Evolutionary conservation across 805 yeast species (phyloP).

Genomic region (Maudiozyma serrabonitensis): DNA sequence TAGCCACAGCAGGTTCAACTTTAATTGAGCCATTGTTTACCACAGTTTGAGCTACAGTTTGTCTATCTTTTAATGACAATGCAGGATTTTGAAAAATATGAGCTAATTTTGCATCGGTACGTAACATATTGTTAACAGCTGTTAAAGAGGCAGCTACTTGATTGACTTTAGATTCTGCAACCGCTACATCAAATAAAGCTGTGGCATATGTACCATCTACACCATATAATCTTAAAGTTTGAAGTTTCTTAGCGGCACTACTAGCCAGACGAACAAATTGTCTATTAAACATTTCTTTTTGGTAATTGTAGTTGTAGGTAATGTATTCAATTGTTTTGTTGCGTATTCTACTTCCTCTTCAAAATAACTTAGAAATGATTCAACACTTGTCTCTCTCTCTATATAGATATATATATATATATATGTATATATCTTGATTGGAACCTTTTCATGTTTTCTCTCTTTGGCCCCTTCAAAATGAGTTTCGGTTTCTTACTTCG

Average conservation of each 20-base stretch:
- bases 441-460: no score
- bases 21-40: slow-evolving; percentile 24
- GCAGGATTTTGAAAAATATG: slow-evolving; percentile 74
- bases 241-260: slow-evolving; percentile 44
- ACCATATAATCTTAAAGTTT: slow-evolving; percentile 90
- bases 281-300: slow-evolving; percentile 1
- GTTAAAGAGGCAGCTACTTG: slow-evolving; percentile 61
- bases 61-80: slow-evolving; percentile 65
- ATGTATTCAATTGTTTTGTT: background rate
- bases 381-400: no score
- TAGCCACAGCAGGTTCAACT: slow-evolving; percentile 59
- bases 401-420: no score
- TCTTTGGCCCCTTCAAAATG: no score
- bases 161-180: slow-evolving; percentile 2
- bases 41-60: slow-evolving; percentile 54
- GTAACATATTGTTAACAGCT: slow-evolving; percentile 42
- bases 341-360: no score
- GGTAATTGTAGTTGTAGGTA: background rate
- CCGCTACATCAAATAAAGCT: slow-evolving; percentile 84
- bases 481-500: no score
- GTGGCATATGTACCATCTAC: slow-evolving; percentile 95
- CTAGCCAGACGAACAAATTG: slow-evolving; percentile 6
- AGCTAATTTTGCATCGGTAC: slow-evolving; percentile 53
- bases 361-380: no score
- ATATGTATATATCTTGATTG: no score